Evolutionary conservation across 2,329 filamentous ascomycete species (phyloP), one percentile per base, ranked within the genome.

Genomic region (Sporothrix protearum): DNA sequence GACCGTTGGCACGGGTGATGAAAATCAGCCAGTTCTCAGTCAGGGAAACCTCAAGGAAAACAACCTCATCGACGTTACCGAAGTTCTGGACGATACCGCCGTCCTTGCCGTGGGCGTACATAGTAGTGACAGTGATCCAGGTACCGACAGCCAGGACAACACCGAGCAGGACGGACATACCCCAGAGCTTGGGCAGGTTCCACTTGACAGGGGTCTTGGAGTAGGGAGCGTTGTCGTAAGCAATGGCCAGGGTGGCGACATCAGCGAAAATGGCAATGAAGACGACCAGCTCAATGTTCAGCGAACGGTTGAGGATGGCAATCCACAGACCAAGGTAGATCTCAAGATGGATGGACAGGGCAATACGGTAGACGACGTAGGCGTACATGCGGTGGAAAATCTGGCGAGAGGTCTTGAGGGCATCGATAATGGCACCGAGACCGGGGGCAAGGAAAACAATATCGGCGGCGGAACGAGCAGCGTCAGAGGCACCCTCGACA

Each of bases 341-440:
- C 83, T 96, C 93, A 79, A 97, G 87, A 81, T 97, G 94, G 75
- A 97, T 89, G 19, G 93, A 97, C 78, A 97, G 84, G 66, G 94
- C 93, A 78, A 97, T 97, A 87, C 94, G 92, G 85, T 97, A 97
- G 78, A 97, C 92, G 76, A 97, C 92, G 85, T 97, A 97, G 73
- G 93, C 92, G 84, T 97, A 96, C 93, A 97, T 97, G 78, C 94
- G 92, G 84, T 97, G 93, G 86, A 97, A 97, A 81, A 97, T 97
- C 82, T 96, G 93, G 78, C 94, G 92, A 42, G 93, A 95, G 76
- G 92, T 96, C 85, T 97, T 97, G 77, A 97, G 87, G 73, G 93
- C 93, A 80, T 96, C 93, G 78, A 97, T 96, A 81, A 97, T 96
- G 74, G 93, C 92, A 82, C 93, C 94, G 74, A 97, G 89, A 85